phyloP scores from a whole-genome alignment of 192 early-diverging fungal genomes.

The Jimgerdemannia lactiflua region DNA sequence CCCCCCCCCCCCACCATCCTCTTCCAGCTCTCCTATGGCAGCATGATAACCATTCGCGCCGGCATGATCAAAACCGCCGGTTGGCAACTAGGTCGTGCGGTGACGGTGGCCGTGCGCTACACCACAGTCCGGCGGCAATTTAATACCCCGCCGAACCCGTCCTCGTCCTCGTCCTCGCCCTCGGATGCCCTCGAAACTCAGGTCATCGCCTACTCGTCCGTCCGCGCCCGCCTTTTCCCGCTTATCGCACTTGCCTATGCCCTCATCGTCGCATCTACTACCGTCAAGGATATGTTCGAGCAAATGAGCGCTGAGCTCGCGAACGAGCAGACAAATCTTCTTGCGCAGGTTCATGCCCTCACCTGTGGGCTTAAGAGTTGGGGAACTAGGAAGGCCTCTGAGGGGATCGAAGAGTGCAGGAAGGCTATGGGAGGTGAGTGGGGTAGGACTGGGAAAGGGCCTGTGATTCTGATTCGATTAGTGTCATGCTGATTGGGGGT shows the following conservation, averaged over 20 bases:
- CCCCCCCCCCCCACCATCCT: too few species aligned
- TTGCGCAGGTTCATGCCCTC: slow-evolving; percentile 66
- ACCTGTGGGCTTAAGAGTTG: slow-evolving; percentile 65
- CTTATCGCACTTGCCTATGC: slow-evolving; percentile 54
- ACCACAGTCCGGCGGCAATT: slow-evolving; percentile 47
- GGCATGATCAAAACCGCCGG: slow-evolving; percentile 51
- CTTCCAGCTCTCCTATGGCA: slow-evolving; percentile 55
- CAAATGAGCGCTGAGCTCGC: slow-evolving; percentile 51
- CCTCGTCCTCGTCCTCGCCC: slow-evolving; percentile 2
- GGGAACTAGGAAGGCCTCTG: slow-evolving; percentile 53
- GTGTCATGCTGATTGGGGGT: too few species aligned
- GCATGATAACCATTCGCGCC: slow-evolving; percentile 62
- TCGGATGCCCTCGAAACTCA: slow-evolving; percentile 39
- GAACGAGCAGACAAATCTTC: slow-evolving; percentile 48
- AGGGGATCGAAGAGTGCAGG: slow-evolving; percentile 68
- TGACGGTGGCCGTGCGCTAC: slow-evolving; percentile 49
- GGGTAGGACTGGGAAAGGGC: too few species aligned
- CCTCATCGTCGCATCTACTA: slow-evolving; percentile 41
- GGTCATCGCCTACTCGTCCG: slow-evolving; percentile 49
- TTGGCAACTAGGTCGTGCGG: slow-evolving; percentile 39
- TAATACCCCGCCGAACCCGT: slow-evolving; percentile 36
- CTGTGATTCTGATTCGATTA: too few species aligned
- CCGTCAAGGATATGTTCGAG: slow-evolving; percentile 44
- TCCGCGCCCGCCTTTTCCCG: slow-evolving; percentile 47
- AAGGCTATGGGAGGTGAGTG: slow-evolving; percentile 60